phyloP scores from a whole-genome alignment of 2,329 filamentous ascomycete genomes.

The Blastomyces parvus region DNA sequence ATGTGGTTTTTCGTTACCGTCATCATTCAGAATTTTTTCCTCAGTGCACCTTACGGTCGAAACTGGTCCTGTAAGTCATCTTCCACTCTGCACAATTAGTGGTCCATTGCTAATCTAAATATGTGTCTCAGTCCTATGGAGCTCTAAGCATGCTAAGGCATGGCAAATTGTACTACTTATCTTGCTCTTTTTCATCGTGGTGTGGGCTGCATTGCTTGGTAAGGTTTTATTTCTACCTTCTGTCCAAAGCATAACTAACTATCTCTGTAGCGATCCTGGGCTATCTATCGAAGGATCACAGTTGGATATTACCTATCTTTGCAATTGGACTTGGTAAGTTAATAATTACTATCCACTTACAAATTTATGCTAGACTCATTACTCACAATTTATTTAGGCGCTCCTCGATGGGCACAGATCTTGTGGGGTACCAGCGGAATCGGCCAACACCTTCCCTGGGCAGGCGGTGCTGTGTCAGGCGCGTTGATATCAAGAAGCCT shows the following conservation, averaged over 20 bases:
- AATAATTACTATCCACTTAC: background rate
- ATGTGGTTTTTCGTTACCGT: constrained; percentile 58
- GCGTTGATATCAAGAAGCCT: constrained; percentile 49
- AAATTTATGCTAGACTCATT: background rate
- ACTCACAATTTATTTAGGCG: constrained; percentile 25
- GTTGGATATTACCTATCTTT: constrained; percentile 58
- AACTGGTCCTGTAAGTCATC: constrained; percentile 50
- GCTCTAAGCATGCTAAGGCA: constrained; percentile 44
- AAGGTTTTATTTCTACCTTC: background rate
- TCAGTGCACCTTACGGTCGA: constrained; percentile 55
- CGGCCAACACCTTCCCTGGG: constrained; percentile 55
- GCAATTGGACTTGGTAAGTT: constrained; percentile 49
- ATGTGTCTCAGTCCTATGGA: constrained; percentile 43
- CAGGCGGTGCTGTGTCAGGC: constrained; percentile 44
- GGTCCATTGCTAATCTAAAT: constrained; percentile 1
- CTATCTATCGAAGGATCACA: constrained; percentile 49
- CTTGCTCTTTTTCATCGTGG: constrained; percentile 40
- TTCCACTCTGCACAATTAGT: background rate
- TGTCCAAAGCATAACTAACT: constrained; percentile 3
- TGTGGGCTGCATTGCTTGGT: constrained; percentile 43
- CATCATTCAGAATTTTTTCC: constrained; percentile 57
- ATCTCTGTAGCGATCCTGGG: constrained; percentile 44
- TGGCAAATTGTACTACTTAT: constrained; percentile 50
- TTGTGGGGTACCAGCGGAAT: constrained; percentile 55
- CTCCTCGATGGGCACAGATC: constrained; percentile 59